A percentile compares a stretch with the other conserved stretches of the same genome.
These are phyloP conservation scores for Pecoramyces ruminantium DNA, from an alignment of 192 early-diverging fungal species.

Conservation along the genomic window DNA sequence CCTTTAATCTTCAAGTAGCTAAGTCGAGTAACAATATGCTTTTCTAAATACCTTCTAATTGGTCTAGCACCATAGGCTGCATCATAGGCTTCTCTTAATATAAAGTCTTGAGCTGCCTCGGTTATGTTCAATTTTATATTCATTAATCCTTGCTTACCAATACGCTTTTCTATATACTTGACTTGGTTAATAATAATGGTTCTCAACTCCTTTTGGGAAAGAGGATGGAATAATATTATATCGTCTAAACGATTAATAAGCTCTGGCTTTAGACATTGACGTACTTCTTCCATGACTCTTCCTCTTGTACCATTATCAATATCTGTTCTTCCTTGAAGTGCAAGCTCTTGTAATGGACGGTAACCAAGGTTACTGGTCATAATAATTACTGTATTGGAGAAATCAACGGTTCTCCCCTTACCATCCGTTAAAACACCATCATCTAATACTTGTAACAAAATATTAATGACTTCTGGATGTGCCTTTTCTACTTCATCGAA, in stretches of 20 bases:
- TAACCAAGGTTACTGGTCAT: conserved; percentile 87
- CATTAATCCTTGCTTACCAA: conserved; percentile 33
- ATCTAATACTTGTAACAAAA: conserved; percentile 70
- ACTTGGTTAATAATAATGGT: conserved; percentile 61
- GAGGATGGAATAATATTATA: conserved; percentile 69
- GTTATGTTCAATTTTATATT: conserved; percentile 55
- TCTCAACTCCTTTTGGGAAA: conserved; percentile 31
- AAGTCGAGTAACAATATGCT: conserved; percentile 61
- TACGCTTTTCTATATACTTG: conserved; percentile 33
- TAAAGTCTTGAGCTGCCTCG: conserved; percentile 50
- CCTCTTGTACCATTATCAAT: conserved; percentile 1
- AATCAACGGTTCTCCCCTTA: conserved; percentile 81
- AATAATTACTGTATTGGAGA: conserved; percentile 89
- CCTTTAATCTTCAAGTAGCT: neutral
- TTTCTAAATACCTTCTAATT: conserved; percentile 72
- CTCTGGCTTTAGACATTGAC: conserved; percentile 70
- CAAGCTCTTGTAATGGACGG: conserved; percentile 25
- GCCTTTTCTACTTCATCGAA: conserved; percentile 99
- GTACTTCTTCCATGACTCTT: conserved; percentile 68
- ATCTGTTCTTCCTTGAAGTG: neutral
- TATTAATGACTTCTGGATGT: conserved; percentile 64
- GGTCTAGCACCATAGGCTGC: conserved; percentile 91
- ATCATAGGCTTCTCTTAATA: conserved; percentile 70
- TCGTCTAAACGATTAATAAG: conserved; percentile 94
- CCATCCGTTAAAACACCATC: conserved; percentile 91